A percentile compares a stretch with the other conserved stretches of the same genome.
Evolutionary conservation across 805 yeast species (phyloP).

Genomic region (Zygoascus biomembranicola): DNA sequence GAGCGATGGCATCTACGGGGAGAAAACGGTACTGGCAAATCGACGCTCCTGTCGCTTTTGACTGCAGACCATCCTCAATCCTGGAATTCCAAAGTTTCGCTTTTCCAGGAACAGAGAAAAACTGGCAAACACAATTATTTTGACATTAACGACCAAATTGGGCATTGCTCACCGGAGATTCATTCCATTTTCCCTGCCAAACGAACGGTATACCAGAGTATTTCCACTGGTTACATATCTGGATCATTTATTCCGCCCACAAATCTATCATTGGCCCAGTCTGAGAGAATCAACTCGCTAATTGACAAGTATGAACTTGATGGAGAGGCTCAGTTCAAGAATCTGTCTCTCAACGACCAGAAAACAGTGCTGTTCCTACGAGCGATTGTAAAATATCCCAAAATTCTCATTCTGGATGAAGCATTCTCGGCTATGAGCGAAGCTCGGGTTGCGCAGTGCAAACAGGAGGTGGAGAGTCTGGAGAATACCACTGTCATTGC

Average conservation of each 20-base stretch:
- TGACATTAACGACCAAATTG: conserved; percentile 69
- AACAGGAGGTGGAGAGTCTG: conserved; percentile 36
- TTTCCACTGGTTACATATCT: conserved; percentile 67
- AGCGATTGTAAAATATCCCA: conserved; percentile 70
- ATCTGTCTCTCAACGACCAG: conserved; percentile 62
- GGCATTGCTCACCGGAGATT: conserved; percentile 85
- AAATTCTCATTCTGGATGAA: conserved; percentile 76
- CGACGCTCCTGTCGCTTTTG: conserved; percentile 73
- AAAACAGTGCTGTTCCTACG: conserved; percentile 70
- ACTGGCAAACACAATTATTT: conserved; percentile 74
- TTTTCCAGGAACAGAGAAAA: conserved; percentile 59
- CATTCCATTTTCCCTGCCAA: conserved; percentile 72
- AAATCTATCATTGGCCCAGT: conserved; percentile 32
- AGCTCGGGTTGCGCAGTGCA: conserved; percentile 47
- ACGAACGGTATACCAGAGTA: conserved; percentile 45
- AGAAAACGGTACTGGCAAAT: conserved; percentile 87
- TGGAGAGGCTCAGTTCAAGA: conserved; percentile 39
- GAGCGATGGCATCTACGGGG: conserved; percentile 88
- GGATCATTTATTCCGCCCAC: conserved; percentile 54
- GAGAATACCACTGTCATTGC: conserved; percentile 61
- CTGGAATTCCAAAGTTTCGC: conserved; percentile 63
- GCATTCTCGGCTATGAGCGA: conserved; percentile 88
- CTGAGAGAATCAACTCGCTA: conserved; percentile 36
- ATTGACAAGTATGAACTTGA: conserved; percentile 40
- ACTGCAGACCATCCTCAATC: conserved; percentile 97